Evolutionary conservation across 345 rosid species (phyloP), one percentile per base, ranked within the genome.

Genomic region (Geranium brycei): DNA sequence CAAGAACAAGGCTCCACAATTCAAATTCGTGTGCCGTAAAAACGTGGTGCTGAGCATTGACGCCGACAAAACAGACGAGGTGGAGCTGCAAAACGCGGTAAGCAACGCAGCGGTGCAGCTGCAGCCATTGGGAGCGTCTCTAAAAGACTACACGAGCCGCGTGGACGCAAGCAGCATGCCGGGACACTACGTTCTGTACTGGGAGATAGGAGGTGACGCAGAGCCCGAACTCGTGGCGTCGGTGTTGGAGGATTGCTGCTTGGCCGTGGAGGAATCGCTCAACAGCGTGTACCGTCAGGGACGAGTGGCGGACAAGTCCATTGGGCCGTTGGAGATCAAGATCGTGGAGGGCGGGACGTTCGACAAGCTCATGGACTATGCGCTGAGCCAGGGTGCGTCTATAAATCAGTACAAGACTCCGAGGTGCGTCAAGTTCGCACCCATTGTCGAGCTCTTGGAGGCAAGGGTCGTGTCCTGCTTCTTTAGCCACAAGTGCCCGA

Each of bases 311-410:
- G 93, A 87, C 68, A 83, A 79, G 63, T 87, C 98, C 0, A 86
- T 92, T 12, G 98, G 95, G 18, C 97, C 98, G 1, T 68, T 92
- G 14, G 98, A 92, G 81, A 87, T 89, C 58, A 75, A 91, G 57
- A 78, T 91, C 19, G 98, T 91, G 35, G 63, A 74, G 59, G 83
- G 67, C 62, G 98, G 98, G 1, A 89, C 97, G 6, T 92, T 92
- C 64, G 97, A 92, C 67, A 95, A 92, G 69, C 79, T 91, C 1
- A 91, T 91, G 98, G 98, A 91, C 67, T 89, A 85, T 38, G 96
- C 96, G 17, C 83, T 92, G 17, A 83, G 93, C 15, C 79, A 95
- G 62, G 97, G 93, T 1, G 98, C 98, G 1, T 92, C 97, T 4
- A 86, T 92, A 66, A 92, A 89, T 23, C 97, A 92, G 64, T 92